phyloP scores from a whole-genome alignment of 257 asterid species.

The Solanum verrucosum region DNA sequence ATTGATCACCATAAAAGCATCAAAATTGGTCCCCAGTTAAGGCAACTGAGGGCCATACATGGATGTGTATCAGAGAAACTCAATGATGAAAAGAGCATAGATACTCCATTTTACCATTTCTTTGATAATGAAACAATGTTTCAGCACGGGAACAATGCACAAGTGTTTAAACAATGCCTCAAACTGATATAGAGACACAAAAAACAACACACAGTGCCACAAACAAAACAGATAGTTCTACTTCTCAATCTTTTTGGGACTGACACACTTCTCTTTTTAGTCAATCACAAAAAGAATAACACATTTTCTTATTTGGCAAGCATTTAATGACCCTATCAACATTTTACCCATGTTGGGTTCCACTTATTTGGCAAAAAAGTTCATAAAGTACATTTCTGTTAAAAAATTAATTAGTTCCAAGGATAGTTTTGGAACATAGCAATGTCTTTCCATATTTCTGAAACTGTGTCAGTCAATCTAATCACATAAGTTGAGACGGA shows the following conservation, averaged over 20 bases:
- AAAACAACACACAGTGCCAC: not conserved
- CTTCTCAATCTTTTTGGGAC: not conserved
- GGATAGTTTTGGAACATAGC: not conserved
- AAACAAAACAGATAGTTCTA: not conserved
- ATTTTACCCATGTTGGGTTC: not conserved
- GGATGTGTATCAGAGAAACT: not conserved
- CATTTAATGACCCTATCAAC: not conserved
- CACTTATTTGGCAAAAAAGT: not conserved
- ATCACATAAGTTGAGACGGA: not conserved
- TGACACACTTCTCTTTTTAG: not conserved
- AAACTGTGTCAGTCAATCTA: not conserved
- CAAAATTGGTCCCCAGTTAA: not conserved
- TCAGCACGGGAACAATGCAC: not conserved
- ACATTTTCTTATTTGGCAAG: not conserved
- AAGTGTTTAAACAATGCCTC: not conserved
- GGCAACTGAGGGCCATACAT: not conserved
- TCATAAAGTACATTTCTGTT: not conserved
- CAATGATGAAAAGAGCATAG: not conserved
- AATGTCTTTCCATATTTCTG: not conserved
- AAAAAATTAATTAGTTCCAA: accelerated
- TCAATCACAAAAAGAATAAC: not conserved
- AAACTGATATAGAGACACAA: not conserved
- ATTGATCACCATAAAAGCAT: constrained; percentile 3
- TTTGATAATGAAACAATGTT: not conserved
- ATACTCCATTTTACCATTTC: not conserved